Base-by-base conservation (phyloP, 106 monocot species). In the Dioscorea dumetorum region DNA sequence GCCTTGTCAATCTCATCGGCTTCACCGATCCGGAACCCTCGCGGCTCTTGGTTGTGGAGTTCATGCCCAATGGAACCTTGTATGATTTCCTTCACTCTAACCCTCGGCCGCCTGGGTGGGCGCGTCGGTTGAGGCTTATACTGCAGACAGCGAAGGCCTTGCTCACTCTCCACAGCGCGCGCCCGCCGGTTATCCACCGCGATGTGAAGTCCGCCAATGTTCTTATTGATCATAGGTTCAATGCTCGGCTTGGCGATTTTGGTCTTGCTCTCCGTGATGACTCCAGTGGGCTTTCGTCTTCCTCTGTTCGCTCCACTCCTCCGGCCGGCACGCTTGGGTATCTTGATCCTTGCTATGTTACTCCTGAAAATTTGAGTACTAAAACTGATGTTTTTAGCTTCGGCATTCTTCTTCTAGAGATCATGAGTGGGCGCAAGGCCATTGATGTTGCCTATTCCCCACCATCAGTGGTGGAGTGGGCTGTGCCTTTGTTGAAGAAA, bases 371-470 rank as follows among this genome's bases (percentile, higher is more conserved):
- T 68, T 66, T 97, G 18, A 92, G 97, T 64, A 89, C 87, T 52
- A 92, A 92, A 72, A 97, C 89, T 4, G 97, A 97, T 32, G 97
- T 97, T 11, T 97, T 97, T 77, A 97, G 97, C 72, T 97, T 97
- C n/a, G 97, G 97, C 12, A 97, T 97, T 61, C 74, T 97, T n/a
- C 82, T 97, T 24, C 72, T 97, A 20, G 97, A 97, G 83, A 97
- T 92, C 24, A 87, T 97, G 63, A 97, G 89, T 65, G 97, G 97
- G 24, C 73, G 97, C 24, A 97, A 97, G 75, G 97, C 97, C 64
- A 92, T 97, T 34, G 97, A 97, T 58, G 92, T 97, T 12, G 80
- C 73, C 41, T 74, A 89, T 64, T 97, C 97, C 10, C 97, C 97
- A 15, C 92, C 91, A 0, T 92, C 97, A 0, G 86, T 97, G 19